Base-by-base conservation (phyloP, 805 yeast species). In the Candida ascalaphidarum region DNA sequence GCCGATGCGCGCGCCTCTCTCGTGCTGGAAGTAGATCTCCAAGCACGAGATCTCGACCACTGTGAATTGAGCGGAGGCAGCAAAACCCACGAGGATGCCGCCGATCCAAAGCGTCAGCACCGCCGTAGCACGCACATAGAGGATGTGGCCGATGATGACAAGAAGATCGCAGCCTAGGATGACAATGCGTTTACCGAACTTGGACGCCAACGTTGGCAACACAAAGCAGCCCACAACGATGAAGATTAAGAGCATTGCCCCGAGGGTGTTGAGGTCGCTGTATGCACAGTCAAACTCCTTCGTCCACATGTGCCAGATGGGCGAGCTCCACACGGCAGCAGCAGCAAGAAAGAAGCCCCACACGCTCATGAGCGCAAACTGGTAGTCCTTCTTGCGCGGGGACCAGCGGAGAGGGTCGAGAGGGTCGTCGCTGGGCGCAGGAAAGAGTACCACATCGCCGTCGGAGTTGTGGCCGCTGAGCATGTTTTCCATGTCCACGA, bases 211-310 rank as follows among this genome's bases (percentile, higher is more conserved):
- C 11, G 64, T 62, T 33, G 55, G 61, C 25, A 57, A 46, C 22
- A 54, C 33, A 11, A 52, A 31, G 27, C 60, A 55, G 2, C 63
- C 64, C 9, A 67, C 48, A 14, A 58, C 79, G 21, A 70, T 52
- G 31, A 70, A 66, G 30, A 71, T 46, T 39, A 70, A 73, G 48
- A 64, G 52, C 33, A 67, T 54, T 16, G 77, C 78, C 10, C 77
- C 65, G 28, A 71, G 65, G 14, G 59, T 52, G 40, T 68, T 68
- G 33, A 72, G 50, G 29, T 68, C 53, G 11, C 41, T 40, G 17
- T 58, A 43, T 1, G 71, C 41, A 27, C 50, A 42, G 26, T 50
- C 27, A 30, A 58, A 52, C 6, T 44, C 50, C 7, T 32, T 42
- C 10, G 52, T 47, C 55, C 61, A 58, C 13, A 34, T 46, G 1